Conservation (phyloP, 1,139 yeast species). For the Geotrichum siamense region DNA sequence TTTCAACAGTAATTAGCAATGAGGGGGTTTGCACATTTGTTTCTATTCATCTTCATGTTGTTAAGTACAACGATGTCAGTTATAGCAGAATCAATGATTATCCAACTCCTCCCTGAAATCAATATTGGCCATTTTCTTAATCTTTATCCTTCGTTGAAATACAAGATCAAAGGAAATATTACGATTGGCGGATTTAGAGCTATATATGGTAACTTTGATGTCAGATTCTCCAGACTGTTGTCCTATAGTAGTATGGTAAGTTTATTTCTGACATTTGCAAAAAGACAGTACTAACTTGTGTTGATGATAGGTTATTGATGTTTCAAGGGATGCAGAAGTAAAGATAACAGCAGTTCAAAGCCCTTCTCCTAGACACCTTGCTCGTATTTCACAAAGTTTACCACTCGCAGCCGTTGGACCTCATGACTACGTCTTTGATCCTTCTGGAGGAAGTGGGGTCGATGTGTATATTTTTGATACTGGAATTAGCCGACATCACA, state of each 20-base stretch:
- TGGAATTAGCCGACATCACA: conserved; percentile 50
- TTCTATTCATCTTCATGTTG: neutral
- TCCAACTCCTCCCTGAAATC: conserved; percentile 27
- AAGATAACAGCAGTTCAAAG: conserved; percentile 37
- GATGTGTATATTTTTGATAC: conserved; percentile 73
- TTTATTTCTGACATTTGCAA: neutral
- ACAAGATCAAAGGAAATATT: conserved; percentile 23
- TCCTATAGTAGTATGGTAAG: conserved; percentile 25
- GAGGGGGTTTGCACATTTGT: conserved; percentile 1
- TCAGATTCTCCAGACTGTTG: conserved; percentile 22
- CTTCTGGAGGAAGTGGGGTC: conserved; percentile 46
- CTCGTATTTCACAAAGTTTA: conserved; percentile 50
- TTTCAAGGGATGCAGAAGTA: conserved; percentile 28
- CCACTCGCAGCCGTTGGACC: conserved; percentile 33
- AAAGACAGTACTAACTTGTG: neutral
- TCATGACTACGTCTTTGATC: conserved; percentile 38
- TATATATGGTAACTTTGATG: conserved; percentile 27
- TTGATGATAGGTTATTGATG: conserved; percentile 26
- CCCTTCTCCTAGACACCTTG: conserved; percentile 63
- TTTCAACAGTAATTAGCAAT: too few species aligned
- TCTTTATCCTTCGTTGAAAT: conserved; percentile 25
- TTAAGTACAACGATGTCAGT: neutral
- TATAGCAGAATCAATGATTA: conserved; percentile 19
- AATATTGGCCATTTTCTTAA: conserved; percentile 24
- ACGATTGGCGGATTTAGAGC: conserved; percentile 28